phyloP scores from a whole-genome alignment of 352 stramenopile genomes.

The Saprolegnia parasitica region DNA sequence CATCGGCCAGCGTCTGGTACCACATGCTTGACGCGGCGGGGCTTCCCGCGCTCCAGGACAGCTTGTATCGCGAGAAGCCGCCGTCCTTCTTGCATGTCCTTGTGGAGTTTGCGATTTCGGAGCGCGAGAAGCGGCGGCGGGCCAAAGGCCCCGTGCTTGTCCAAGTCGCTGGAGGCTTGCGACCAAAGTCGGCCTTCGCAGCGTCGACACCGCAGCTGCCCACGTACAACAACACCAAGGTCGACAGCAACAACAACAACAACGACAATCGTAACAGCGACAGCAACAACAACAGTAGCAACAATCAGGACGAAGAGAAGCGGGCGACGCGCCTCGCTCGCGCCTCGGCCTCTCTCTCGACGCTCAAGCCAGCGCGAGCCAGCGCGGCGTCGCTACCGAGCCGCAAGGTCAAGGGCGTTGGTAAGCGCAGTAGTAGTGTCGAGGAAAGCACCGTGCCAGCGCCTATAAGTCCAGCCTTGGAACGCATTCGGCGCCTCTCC shows the following conservation, averaged over 20 bases:
- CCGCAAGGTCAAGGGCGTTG: neutral
- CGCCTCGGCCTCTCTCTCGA: no score
- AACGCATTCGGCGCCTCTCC: neutral
- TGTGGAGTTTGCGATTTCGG: slow-evolving; percentile 9
- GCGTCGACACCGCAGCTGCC: slow-evolving; percentile 1
- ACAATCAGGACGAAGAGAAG: neutral
- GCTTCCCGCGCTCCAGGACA: neutral
- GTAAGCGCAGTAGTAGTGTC: no score
- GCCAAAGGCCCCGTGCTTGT: neutral
- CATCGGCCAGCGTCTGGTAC: slow-evolving; percentile 21
- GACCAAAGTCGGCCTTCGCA: neutral
- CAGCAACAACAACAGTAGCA: neutral
- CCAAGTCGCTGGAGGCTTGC: neutral
- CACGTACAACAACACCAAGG: neutral
- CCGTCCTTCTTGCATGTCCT: slow-evolving; percentile 1
- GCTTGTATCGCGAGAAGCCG: neutral
- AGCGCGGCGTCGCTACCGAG: neutral
- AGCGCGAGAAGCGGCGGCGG: neutral
- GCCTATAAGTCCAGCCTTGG: neutral
- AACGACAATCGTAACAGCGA: neutral
- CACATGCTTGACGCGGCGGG: neutral
- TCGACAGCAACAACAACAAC: neutral
- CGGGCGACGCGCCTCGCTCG: no score
- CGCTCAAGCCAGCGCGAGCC: neutral
- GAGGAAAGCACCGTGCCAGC: no score